Base-by-base conservation (phyloP, 106 monocot species). In the Triglochin maritima region DNA sequence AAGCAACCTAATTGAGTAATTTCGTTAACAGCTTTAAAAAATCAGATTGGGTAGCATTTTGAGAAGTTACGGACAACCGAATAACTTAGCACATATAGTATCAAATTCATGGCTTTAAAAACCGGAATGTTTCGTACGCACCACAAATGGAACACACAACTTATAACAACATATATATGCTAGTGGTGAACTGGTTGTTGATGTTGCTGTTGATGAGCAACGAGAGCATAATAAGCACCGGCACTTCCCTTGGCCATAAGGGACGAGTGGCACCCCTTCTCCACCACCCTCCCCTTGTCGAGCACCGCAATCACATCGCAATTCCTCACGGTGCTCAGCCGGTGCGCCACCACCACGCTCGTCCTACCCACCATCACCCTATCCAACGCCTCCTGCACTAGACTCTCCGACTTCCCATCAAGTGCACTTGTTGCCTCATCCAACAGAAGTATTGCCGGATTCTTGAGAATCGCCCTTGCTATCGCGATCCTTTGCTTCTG, bases 401-500 rank as follows among this genome's bases (percentile, higher is more conserved):
- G 60, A 17, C 74, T 66, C 67, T 75, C 74, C 43, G 74, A 75
- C 60, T 67, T 50, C 15, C 65, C 46, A 44, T 75, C 74, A 4
- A 74, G 67, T 44, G 67, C 74, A 50, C 74, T 75, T 3, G 74
- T 75, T 5, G 74, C 74, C 67, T 75, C 74, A 50, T 75, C 74
- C 50, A 75, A 45, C 51, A 75, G 67, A 58, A 75, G 59, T 6
- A 75, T 60, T 15, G 67, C 49, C 42, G 67, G 66, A 52, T 54
- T 68, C 74, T 68, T 68, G 11, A 75, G 67, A 9, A 77, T 57
- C 11, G 77, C 77, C 64, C 77, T 47, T 3, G 74, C 74, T 46
- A 75, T 75, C n/a, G 74, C 74, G 49, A 75, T 50, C 29, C 74
- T 16, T 50, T 75, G 74, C 67, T 75, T 75, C 67, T 75, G 74